These are phyloP conservation scores for Paramecium biaurelia DNA, from an alignment of 73 alveolate species.

Conservation along the genomic window DNA sequence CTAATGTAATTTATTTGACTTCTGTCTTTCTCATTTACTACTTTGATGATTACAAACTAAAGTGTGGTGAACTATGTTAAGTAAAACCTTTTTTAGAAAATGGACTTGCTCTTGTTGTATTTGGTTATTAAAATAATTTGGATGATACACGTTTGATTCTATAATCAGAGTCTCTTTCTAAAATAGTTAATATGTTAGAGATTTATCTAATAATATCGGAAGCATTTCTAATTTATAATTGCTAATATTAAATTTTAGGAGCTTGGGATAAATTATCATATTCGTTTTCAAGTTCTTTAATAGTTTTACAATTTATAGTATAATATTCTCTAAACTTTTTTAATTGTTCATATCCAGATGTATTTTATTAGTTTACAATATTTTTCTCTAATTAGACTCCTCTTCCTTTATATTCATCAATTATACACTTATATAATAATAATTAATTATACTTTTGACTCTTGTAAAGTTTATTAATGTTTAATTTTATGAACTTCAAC, in stretches of 20 bases:
- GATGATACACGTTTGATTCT: conserved; percentile 15
- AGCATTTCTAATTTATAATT: not conserved
- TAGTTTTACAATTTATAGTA: not conserved
- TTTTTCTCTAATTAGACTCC: conserved; percentile 20
- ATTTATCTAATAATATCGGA: not conserved
- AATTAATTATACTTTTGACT: not conserved
- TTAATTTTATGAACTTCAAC: conserved; percentile 31
- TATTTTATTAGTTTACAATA: not conserved
- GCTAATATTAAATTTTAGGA: not conserved
- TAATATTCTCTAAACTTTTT: conserved; percentile 3
- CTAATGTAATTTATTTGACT: not conserved
- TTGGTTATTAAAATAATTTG: not conserved
- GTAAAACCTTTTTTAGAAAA: not conserved
- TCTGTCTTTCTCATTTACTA: not conserved
- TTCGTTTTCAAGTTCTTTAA: conserved; percentile 44
- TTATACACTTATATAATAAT: not conserved
- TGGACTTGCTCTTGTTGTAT: not conserved
- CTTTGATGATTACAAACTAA: not conserved
- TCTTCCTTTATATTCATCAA: conserved; percentile 28
- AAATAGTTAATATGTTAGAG: not conserved
- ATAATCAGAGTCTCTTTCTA: conserved; percentile 36
- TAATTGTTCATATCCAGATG: conserved; percentile 2
- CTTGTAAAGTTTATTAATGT: not conserved
- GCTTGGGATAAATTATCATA: not conserved
- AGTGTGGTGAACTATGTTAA: conserved; percentile 15